These are phyloP conservation scores for Atkinsonella hypoxylon DNA, from an alignment of 2,329 filamentous ascomycete genomes.

Conservation along the genomic window DNA sequence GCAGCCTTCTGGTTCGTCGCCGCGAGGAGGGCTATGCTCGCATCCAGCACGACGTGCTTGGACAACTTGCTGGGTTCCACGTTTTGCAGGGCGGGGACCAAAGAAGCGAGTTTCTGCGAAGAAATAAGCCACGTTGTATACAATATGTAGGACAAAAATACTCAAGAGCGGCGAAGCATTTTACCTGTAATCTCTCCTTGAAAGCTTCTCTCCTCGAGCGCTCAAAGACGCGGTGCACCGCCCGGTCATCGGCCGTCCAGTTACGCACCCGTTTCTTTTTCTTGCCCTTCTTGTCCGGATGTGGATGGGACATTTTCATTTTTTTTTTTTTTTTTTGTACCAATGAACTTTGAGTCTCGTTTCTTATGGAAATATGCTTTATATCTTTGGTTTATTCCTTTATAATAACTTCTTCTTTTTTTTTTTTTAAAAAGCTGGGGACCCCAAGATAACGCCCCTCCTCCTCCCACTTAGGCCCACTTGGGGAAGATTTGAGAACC, in stretches of 20 bases:
- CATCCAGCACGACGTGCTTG: slow-evolving; percentile 27
- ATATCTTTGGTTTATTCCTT: no score
- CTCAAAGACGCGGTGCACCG: slow-evolving; percentile 28
- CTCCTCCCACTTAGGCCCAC: no score
- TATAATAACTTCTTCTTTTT: no score
- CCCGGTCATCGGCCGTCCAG: slow-evolving; percentile 28
- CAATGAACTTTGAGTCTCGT: no score
- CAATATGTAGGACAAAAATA: no score
- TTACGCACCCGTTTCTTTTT: slow-evolving; percentile 25
- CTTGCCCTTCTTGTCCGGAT: background rate
- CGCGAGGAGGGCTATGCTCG: slow-evolving; percentile 15
- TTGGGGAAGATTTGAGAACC: no score
- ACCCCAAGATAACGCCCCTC: no score
- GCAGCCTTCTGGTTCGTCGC: slow-evolving; percentile 11
- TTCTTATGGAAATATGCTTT: no score
- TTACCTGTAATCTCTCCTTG: slow-evolving; percentile 24
- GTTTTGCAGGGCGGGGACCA: slow-evolving; percentile 21
- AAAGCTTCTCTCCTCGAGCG: slow-evolving; percentile 29
- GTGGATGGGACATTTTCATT: background rate
- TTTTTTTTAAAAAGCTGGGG: no score
- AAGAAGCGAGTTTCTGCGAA: slow-evolving; percentile 21
- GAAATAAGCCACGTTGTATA: no score
- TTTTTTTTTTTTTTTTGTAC: no score
- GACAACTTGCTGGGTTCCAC: slow-evolving; percentile 25
- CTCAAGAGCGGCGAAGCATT: background rate